Evolutionary conservation across 345 rosid genomes (phyloP), one percentile per base, ranked within the genome.

Genomic region (Passiflora organensis): DNA sequence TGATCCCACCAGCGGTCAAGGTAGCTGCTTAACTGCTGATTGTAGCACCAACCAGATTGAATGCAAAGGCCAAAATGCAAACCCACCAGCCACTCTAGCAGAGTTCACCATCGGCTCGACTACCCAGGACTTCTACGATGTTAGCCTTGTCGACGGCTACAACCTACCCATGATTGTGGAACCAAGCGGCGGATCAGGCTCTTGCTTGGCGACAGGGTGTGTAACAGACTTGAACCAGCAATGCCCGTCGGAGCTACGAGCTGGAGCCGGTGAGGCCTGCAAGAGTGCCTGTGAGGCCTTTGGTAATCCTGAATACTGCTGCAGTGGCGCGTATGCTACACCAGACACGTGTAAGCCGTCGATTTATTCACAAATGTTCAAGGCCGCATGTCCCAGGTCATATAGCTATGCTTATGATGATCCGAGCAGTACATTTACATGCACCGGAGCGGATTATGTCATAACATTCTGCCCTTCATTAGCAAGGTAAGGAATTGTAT

Each of bases 391-490:
- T 42, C 73, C 73, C 1, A 57, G 45, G 39, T 52, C 73, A 13
- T 62, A 69, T 22, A 69, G 73, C 41, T 69, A 62, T 42, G 73
- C 68, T 4, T 63, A 63, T 11, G 73, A 69, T 41, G 73, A 69
- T 57, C 41, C 64, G 2, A 51, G 64, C 0, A 69, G 73, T 38
- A 68, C 68, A 24, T 69, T 69, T 39, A 69, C 73, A 0, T 69
- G 73, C 24, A 39, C 44, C 2, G 67, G 55, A 13, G 68, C 73
- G 28, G 63, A 63, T 57, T 69, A 69, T 41, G 28, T 41, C 1
- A 63, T 69, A 0, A 69, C 73, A 28, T 69, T 63, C 63, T 69
- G 73, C 68, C 73, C 73, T 52, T 69, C 73, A 5, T n/a, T 13
- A 3, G 28, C 64, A 25, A 69, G 73, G 73, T 69, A 63, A 45